Base-by-base conservation (phyloP, 2,329 filamentous ascomycete genomes). In the Fusarium irregulare region DNA sequence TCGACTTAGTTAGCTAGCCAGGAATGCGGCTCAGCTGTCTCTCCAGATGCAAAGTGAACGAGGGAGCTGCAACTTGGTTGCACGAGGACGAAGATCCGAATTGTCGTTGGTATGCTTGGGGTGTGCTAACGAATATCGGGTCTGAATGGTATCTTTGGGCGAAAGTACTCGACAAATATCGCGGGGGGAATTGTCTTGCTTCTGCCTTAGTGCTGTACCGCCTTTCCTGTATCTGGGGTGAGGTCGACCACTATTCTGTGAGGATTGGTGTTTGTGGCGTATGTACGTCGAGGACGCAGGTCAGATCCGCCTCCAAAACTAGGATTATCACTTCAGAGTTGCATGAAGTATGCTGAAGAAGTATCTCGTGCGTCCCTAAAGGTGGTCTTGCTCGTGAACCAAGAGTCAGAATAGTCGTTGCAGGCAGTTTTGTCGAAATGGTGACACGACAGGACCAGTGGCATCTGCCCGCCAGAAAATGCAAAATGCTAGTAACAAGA, bases 1-100 rank as follows among this genome's bases (percentile, higher is more conserved):
- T 57, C 23, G 64, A 59, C 50, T 48, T 56, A 56, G 58, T 54
- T 67, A 60, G 50, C 56, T 62, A 63, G 56, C 54, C 65, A 65
- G 61, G 47, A 61, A 72, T 75, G 70, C 68, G 73, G 73, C 73
- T 75, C 73, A 72, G 70, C 64, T 66, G 63, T 44, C 56, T 48
- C 37, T 60, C 64, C 56, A 50, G 56, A 53, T 50, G 64, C 42
- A 50, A 57, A 62, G 64, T 53, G 66, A 64, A 64, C 54, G 65
- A 56, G 57, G 59, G 55, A 70, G 55, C 53, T 68, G 71, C 62
- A 58, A 50, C 48, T 57, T 54, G 57, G 73, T 68, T 63, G 67
- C 71, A 74, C 73, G 63, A 74, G 67, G 60, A 73, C 42, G 54
- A 56, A 64, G 55, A 59, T 58, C 64, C 50, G 23, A 49, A 40